Evolutionary conservation across 805 yeast species (phyloP), one percentile per base, ranked within the genome.

Genomic region (Kazachstania viticola): DNA sequence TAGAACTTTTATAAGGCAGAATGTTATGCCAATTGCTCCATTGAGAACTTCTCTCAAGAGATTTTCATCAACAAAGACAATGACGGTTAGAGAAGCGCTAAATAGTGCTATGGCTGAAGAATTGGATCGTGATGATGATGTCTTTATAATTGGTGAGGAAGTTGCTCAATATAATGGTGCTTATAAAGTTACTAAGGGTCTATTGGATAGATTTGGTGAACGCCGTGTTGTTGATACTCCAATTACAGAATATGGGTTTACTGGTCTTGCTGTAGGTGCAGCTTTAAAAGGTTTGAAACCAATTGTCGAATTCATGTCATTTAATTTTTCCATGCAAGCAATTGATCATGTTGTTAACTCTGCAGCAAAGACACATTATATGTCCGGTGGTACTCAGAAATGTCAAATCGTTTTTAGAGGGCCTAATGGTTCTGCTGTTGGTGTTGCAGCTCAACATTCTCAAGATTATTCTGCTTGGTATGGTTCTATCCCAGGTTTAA

Each of bases 161-260:
- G 98, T 91, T 44, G 98, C 95, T 28, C 97, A 88, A 62, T 91
- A 91, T 67, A 87, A 91, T 58, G 99, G 99, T 68, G 99, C 99
- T 38, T 91, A 91, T 69, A 91, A 91, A 69, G 79, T 91, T 42
- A 80, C 97, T 42, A 78, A 94, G 57, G 98, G 98, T 22, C 71
- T 91, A 43, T 71, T 91, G 53, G 98, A 91, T 63, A 74, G 93
- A 58, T 87, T 85, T 51, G 96, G 96, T 41, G 94, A 85, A 57
- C 75, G 81, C 61, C 77, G 96, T 65, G 79, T 87, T 37, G 71
- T 87, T 40, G 96, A 87, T 63, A 87, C 96, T 42, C 99, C 99
- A 42, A 91, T 91, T 61, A 91, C 99, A 35, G 99, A 91, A 67
- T 88, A 91, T 91, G 99, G 99, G 36, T 88, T 87, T 69, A 76